Conservation (phyloP, 73 alveolate species). For the Stentor coeruleus region DNA sequence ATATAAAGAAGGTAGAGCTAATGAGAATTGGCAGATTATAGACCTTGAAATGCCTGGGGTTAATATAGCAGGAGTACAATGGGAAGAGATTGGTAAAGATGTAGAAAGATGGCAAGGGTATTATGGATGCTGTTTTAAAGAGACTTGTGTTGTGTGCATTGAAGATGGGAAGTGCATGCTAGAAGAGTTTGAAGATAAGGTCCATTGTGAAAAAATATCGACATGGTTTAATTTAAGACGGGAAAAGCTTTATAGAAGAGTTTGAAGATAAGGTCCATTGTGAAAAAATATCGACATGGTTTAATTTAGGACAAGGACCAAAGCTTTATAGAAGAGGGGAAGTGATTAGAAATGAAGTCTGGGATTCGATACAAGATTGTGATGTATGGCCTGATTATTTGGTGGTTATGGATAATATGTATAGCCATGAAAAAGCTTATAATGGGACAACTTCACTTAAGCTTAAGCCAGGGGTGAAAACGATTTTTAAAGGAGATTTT, state of each 20-base stretch:
- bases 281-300: not conserved
- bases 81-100: slow-evolving; percentile 43
- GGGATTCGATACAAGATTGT: slow-evolving; percentile 3
- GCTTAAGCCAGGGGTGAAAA: not conserved
- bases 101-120: slow-evolving; percentile 59
- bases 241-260: not conserved
- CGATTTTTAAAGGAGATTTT: not conserved
- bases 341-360: not conserved
- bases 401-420: not conserved
- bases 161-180: not conserved
- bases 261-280: not conserved
- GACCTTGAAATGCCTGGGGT: not conserved
- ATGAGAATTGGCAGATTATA: not conserved
- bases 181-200: not conserved
- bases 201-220: not conserved
- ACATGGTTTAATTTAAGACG: not conserved
- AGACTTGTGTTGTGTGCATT: not conserved
- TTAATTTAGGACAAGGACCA: not conserved
- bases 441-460: slow-evolving; percentile 20
- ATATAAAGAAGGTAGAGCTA: not conserved
- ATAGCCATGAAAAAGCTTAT: not conserved
- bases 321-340: not conserved
- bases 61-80: not conserved
- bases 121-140: slow-evolving; percentile 33
- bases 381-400: not conserved